phyloP scores from a whole-genome alignment of 2,329 filamentous ascomycete species.

The Sporothrix euskadiensis region DNA sequence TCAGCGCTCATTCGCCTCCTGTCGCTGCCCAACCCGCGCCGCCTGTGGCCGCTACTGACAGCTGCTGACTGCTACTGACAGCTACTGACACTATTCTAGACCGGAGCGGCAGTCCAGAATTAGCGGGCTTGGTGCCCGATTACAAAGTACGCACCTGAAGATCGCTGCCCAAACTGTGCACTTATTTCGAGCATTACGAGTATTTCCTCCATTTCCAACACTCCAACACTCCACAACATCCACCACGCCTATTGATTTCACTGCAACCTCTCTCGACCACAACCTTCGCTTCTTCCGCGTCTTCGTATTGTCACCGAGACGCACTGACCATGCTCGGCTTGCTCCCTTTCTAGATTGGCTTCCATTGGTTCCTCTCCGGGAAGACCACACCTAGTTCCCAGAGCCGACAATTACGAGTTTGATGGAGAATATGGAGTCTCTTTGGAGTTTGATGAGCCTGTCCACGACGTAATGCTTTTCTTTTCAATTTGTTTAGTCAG shows the following conservation, averaged over 20 bases:
- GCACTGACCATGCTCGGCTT: neutral
- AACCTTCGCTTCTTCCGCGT: neutral
- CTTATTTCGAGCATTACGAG: neutral
- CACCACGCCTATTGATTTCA: neutral
- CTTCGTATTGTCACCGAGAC: conserved; percentile 5
- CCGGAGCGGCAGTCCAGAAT: neutral
- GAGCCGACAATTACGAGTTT: conserved; percentile 9
- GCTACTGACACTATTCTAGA: neutral
- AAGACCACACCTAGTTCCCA: conserved; percentile 16
- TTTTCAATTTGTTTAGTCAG: too few relatives aligned
- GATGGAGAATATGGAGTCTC: neutral
- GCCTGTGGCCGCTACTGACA: neutral
- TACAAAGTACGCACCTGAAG: neutral
- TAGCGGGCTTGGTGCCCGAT: conserved; percentile 11
- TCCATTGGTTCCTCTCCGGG: conserved; percentile 3
- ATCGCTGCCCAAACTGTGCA: conserved; percentile 15
- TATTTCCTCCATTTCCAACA: neutral
- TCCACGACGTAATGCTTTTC: neutral
- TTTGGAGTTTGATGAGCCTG: neutral
- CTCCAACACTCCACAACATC: neutral
- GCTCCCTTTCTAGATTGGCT: neutral
- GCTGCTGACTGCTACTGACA: neutral
- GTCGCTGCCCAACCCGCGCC: conserved; percentile 8
- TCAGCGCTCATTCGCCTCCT: neutral
- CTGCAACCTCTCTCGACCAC: neutral